Base-by-base conservation (phyloP, 2,329 filamentous ascomycete genomes). In the Xylaria arbuscula region DNA sequence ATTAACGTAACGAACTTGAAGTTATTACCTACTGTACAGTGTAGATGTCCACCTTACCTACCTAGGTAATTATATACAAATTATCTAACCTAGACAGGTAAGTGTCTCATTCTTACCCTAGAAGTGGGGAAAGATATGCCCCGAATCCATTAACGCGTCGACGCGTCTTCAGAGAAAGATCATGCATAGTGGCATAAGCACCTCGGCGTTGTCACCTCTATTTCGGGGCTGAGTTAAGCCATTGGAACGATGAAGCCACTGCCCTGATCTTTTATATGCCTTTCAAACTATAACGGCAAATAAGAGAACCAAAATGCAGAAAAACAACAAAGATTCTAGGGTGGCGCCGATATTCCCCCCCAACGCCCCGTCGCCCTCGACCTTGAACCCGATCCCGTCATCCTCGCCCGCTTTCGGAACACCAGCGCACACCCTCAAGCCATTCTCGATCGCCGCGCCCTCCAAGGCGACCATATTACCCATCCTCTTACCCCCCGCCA, bases 401-500 rank as follows among this genome's bases (percentile, higher is more conserved):
- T 97, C 94, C 0, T 97, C 94, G 22, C 93, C 94, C 9, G 93
- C 92, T 48, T 98, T 98, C 81, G 93, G 89, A 59, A 98, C 94
- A 1, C 94, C 94, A 1, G 88, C 89, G 51, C 92, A 96, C 78
- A 92, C 94, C 53, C 87, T 96, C 60, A 88, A 87, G 74, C 88
- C 90, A 17, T 90, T 90, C 77, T 82, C 82, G 40, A 80, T 86
- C 70, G 82, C 85, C 32, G 81, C 83, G 1, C 81, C 85, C 28
- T 75, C 78, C 50, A 85, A 87, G 73, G 86, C 89, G 13, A 85
- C 85, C 7, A 92, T 98, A 56, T 85, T 99, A 1, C 94, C 96
- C 3, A 96, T 99, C 66, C 86, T 97, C 42, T 89, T 99, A 4
- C 94, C 95, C 3, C 92, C 94, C 0, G 89, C 93, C 10, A 97